phyloP scores from a whole-genome alignment of 2,329 filamentous ascomycete genomes.

The Apiospora marii region DNA sequence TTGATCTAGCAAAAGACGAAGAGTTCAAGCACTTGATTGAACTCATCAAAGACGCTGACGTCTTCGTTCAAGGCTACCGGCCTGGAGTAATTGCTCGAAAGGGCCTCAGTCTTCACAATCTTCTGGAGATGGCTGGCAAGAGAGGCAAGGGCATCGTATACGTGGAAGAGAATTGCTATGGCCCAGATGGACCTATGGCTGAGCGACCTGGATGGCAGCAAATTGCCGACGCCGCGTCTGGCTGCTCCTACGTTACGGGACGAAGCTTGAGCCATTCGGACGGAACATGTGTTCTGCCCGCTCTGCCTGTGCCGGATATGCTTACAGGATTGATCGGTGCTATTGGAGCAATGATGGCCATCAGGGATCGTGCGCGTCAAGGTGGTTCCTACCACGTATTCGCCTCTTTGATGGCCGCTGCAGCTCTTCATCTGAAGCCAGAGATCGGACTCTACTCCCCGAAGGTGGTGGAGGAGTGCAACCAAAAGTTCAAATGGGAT shows the following conservation, averaged over 20 bases:
- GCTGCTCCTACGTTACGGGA: constrained; percentile 44
- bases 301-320: constrained; percentile 47
- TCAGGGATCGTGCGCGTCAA: constrained; percentile 41
- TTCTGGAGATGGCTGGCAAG: constrained; percentile 48
- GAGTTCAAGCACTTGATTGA: too few species aligned
- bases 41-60: constrained; percentile 57
- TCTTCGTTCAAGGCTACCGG: constrained; percentile 62
- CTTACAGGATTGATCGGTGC: constrained; percentile 43
- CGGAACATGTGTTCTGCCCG: constrained; percentile 41
- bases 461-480: too few species aligned
- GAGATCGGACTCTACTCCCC: too few species aligned
- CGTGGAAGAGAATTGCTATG: constrained; percentile 59
- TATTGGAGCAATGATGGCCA: constrained; percentile 41
- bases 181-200: constrained; percentile 53
- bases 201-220: constrained; percentile 59
- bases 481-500: too few species aligned
- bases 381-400: constrained; percentile 43
- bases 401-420: constrained; percentile 40
- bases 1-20: too few species aligned
- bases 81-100: constrained; percentile 50
- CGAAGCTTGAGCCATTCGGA: constrained; percentile 36
- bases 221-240: constrained; percentile 51
- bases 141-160: constrained; percentile 55
- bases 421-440: too few species aligned
- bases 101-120: constrained; percentile 50